Base-by-base conservation (phyloP, 2,329 filamentous ascomycete genomes). In the Colletotrichum aenigma region DNA sequence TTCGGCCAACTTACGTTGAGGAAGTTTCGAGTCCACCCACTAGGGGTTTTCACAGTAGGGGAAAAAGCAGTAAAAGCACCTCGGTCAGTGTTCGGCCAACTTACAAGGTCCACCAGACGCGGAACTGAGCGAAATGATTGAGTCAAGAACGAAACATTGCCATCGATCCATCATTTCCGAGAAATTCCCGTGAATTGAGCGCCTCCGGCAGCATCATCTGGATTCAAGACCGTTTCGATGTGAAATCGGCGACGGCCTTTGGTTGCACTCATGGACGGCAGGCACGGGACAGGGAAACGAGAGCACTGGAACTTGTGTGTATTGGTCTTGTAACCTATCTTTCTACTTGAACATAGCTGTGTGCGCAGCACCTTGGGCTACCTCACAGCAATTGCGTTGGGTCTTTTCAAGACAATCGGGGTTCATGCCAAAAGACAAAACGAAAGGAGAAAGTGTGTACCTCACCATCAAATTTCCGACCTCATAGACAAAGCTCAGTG, bases 401-500 rank as follows among this genome's bases (percentile, higher is more conserved):
- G 13, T 24, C 6, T n/a, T 18, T 32, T 32, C 24, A 6, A 32
- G 26, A 60, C 56, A 60, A 38, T 2, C 2, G 36, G 15, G 0
- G 4, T 1, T 38, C 36, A 38, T 38, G 16, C 2, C 36, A 38
- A 38, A 38, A 38, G 36, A 21, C n/a, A 12, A 34, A 8, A 43
- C 6, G 13, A 7, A 43, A 36, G n/a, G 30, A 4, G 12, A 21
- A 66, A 70, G 36, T 64, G 90, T 96, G 93, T 96, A 77, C 89
- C 94, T 95, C 92, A 91, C 92, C 93, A 93, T 96, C 94, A 96
- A 96, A 96, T 93, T 92, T 89, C 89, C 89, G 89, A 86, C 89
- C 86, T 93, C 93, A 95, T 89, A 77, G 87, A 87, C 83, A 84
- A 81, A 84, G 83, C 91, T 91, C 88, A 86, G 88, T 83, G 91